Evolutionary conservation across 2,329 filamentous ascomycete species (phyloP), one percentile per base, ranked within the genome.

Genomic region (Botrytis elliptica): DNA sequence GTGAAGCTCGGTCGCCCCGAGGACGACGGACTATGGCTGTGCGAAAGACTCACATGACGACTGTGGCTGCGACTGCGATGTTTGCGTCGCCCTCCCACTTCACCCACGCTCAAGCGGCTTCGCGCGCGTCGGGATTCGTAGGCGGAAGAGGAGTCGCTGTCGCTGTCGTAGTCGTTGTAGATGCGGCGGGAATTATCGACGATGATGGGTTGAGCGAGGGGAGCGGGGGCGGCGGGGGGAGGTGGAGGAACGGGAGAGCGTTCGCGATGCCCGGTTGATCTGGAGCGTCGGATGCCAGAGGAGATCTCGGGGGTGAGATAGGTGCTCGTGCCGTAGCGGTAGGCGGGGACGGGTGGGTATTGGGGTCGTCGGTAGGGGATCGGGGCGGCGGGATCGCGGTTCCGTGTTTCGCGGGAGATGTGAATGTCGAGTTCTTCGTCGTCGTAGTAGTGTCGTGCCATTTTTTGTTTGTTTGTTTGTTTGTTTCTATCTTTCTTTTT

Each of bases 351-450:
- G 73, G 62, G 75, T 74, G 38, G 72, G 65, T 71, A 68, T 68
- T 33, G 82, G 79, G 82, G 82, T 25, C 66, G 55, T 38, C 72
- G 57, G 49, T 65, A 68, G 29, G 65, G 52, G 68, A 71, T 75
- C 78, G 38, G 86, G 83, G 75, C 83, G 84, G 73, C 83, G 81
- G 44, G 76, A 73, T 65, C 70, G 22, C 77, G 75, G 55, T 83
- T 84, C 14, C 65, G 65, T 38, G 65, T 68, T 55, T 68, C 65
- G 73, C 79, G 82, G 70, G 83, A 83, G 40, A 74, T 72, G 63
- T 82, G 86, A 76, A 89, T 84, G 77, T 89, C 85, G 69, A 88
- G 78, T 65, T 90, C 88, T 44, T 88, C 87, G 49, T 89, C 86
- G 76, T 87, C 85, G 72, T 85, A 84, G 72, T 85, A 84, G 78